Percentiles rank a stretch among this genome's conserved stretches.
Evolutionary conservation across 75 land plant species (phyloP).

Genomic region (Pseudotsuga menziesii): DNA sequence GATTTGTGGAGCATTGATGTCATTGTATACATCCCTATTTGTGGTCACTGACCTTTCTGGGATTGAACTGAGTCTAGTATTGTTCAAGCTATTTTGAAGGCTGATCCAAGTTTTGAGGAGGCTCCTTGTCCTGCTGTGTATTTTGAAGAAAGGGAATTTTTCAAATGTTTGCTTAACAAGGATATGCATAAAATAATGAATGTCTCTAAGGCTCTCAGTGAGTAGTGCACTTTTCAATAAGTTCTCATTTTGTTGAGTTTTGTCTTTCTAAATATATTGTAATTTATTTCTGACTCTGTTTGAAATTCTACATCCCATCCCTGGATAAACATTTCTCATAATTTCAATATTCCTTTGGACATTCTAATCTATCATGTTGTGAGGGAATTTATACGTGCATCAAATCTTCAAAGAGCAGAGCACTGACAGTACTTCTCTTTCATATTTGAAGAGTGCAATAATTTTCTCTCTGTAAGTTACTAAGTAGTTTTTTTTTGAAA

Average conservation of each 20-base stretch:
- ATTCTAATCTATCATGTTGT: slow-evolving; percentile 70
- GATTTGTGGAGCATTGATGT: slow-evolving; percentile 97
- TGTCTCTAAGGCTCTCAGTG: slow-evolving; percentile 84
- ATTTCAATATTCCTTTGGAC: slow-evolving; percentile 69
- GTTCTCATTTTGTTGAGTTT: background rate
- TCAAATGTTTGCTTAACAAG: slow-evolving; percentile 80
- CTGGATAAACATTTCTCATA: slow-evolving; percentile 55
- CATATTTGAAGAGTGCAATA: background rate
- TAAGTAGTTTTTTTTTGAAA: background rate
- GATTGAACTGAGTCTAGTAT: slow-evolving; percentile 96
- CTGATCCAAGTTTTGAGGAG: slow-evolving; percentile 92
- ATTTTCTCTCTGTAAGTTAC: no score
- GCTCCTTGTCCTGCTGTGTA: slow-evolving; percentile 87
- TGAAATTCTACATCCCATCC: slow-evolving; percentile 63
- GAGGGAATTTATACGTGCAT: slow-evolving; percentile 62
- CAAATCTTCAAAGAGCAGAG: slow-evolving; percentile 76
- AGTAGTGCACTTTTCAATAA: slow-evolving; percentile 15
- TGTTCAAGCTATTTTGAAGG: slow-evolving; percentile 78
- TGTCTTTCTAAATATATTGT: background rate
- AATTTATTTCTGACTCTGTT: background rate
- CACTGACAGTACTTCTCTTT: slow-evolving; percentile 50
- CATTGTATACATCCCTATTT: slow-evolving; percentile 83
- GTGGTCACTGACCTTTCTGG: slow-evolving; percentile 98
- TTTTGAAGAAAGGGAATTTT: slow-evolving; percentile 82
- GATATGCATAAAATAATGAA: slow-evolving; percentile 84